Percentiles rank a stretch among this genome's conserved stretches.
phyloP scores from a whole-genome alignment of 768 basidiomycete species.

The Galerina sulciceps region DNA sequence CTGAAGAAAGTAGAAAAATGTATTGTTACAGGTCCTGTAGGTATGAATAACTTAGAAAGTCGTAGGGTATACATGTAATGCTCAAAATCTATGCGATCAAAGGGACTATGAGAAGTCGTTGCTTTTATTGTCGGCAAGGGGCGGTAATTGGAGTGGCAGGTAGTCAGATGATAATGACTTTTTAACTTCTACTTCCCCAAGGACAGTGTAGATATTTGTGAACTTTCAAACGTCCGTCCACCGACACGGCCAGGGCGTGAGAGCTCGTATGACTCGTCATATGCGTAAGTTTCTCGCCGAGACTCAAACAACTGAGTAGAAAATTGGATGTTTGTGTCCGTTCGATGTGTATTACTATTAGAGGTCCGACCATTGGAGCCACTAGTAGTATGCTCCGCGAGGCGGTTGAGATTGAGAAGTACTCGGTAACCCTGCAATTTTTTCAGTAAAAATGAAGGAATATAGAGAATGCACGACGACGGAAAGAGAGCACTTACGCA shows the following conservation, averaged over 20 bases:
- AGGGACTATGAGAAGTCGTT: too few relatives aligned
- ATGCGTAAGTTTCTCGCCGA: conserved; percentile 1
- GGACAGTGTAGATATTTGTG: conserved; percentile 14
- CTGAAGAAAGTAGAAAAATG: too few relatives aligned
- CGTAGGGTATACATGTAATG: too few relatives aligned
- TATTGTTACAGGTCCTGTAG: too few relatives aligned
- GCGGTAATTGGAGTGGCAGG: not conserved
- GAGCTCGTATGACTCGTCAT: conserved; percentile 26
- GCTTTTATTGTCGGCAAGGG: too few relatives aligned
- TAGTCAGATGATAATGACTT: not conserved
- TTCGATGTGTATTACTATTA: conserved; percentile 25
- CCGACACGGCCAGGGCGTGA: not conserved
- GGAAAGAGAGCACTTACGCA: conserved; percentile 22
- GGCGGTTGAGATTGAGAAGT: conserved; percentile 36
- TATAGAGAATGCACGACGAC: not conserved
- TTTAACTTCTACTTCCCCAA: conserved; percentile 6
- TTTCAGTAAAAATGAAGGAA: not conserved
- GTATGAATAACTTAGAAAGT: too few relatives aligned
- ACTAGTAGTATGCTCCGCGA: conserved; percentile 20
- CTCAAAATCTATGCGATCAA: too few relatives aligned
- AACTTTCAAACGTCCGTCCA: conserved; percentile 12
- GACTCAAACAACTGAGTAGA: conserved; percentile 25
- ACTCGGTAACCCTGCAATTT: conserved; percentile 37
- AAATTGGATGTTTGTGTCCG: conserved; percentile 33
- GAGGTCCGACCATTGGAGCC: conserved; percentile 10